Conservation (phyloP, 2,329 filamentous ascomycete genomes). For the Neoscytalidium dimidiatum region DNA sequence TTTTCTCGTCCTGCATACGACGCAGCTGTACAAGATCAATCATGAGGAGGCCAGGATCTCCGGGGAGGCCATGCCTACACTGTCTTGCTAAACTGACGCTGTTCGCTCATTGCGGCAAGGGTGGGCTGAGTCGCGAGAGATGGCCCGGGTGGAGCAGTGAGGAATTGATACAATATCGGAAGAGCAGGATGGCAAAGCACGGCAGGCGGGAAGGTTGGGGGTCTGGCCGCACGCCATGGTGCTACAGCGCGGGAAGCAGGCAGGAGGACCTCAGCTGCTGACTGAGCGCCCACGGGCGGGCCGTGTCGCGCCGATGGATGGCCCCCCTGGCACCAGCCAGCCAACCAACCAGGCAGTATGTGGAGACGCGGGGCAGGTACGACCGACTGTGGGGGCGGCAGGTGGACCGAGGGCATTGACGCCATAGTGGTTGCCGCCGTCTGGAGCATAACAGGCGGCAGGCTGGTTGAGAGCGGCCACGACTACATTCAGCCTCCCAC, state of each 20-base stretch:
- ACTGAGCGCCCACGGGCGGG: neutral
- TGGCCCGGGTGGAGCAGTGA: slow-evolving; percentile 1
- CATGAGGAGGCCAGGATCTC: neutral
- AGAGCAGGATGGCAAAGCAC: neutral
- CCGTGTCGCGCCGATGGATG: slow-evolving; percentile 9
- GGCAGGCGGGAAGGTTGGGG: neutral
- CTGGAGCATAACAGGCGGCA: too few species aligned
- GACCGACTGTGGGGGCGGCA: neutral
- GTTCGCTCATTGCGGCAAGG: neutral
- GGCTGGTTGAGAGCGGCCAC: neutral
- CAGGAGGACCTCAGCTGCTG: neutral
- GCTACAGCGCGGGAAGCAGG: too few species aligned
- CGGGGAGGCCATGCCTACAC: slow-evolving; percentile 22
- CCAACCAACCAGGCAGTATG: too few species aligned
- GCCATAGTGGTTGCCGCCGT: neutral
- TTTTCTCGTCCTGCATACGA: slow-evolving; percentile 31
- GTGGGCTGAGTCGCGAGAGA: neutral
- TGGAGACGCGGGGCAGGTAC: slow-evolving; percentile 3
- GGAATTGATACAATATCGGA: neutral
- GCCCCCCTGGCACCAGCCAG: too few species aligned
- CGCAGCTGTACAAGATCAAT: slow-evolving; percentile 23
- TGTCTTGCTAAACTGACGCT: slow-evolving; percentile 24
- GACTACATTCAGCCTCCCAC: neutral
- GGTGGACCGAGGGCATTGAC: neutral
- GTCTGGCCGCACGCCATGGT: neutral